phyloP scores from a whole-genome alignment of 2,329 filamentous ascomycete species.

The Biscogniauxia sp. region DNA sequence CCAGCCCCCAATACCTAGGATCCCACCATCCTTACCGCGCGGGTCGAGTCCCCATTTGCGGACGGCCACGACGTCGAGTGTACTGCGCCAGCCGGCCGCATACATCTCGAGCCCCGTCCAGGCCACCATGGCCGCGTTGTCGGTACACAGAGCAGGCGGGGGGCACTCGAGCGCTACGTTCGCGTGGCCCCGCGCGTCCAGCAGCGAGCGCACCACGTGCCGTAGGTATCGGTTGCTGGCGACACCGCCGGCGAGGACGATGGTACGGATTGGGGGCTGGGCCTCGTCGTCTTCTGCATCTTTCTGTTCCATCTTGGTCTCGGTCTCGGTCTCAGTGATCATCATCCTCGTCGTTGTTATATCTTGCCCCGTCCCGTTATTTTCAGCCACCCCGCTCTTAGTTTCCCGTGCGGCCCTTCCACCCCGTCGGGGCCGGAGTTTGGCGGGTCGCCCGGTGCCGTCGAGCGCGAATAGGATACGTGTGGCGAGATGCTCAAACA shows the following conservation, averaged over 20 bases:
- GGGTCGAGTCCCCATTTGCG: conserved; percentile 75
- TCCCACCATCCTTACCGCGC: conserved; percentile 58
- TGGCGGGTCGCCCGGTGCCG: neutral
- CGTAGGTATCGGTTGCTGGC: conserved; percentile 80
- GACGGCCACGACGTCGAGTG: conserved; percentile 57
- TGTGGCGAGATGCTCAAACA: conserved; percentile 83
- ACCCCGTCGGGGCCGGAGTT: neutral
- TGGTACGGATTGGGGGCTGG: conserved; percentile 43
- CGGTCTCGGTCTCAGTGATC: neutral
- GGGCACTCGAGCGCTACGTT: conserved; percentile 67
- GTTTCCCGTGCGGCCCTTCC: neutral
- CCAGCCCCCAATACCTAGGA: conserved; percentile 62
- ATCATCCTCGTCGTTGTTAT: conserved; percentile 20
- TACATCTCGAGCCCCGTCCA: conserved; percentile 96
- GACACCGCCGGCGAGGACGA: conserved; percentile 89
- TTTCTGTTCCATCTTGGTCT: conserved; percentile 17
- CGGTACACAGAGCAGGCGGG: conserved; percentile 77
- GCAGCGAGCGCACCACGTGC: conserved; percentile 54
- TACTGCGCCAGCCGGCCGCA: conserved; percentile 67
- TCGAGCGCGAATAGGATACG: conserved; percentile 68
- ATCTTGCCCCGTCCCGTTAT: neutral
- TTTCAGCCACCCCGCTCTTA: neutral
- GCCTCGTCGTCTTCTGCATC: conserved; percentile 11
- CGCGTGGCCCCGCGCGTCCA: conserved; percentile 65
- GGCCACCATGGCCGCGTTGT: conserved; percentile 97